These are phyloP conservation scores for Aechmea fasciata DNA, from an alignment of 176 grass and related monocot species.

Conservation along the genomic window DNA sequence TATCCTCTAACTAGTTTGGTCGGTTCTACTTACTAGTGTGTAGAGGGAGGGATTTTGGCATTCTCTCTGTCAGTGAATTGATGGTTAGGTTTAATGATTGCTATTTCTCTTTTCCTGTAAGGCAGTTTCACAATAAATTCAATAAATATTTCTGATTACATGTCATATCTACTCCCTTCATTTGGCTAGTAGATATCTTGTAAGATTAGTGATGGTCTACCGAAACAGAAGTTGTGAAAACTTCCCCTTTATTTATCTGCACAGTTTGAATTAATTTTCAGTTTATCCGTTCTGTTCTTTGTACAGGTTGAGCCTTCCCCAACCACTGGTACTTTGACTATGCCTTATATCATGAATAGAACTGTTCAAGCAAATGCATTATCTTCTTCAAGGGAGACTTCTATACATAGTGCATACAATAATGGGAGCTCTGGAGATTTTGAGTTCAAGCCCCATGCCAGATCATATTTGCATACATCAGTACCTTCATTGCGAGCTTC, in stretches of 20 bases:
- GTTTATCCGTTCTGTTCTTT: slow-evolving; percentile 11
- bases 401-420: slow-evolving; percentile 23
- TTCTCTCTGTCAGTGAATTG: neutral
- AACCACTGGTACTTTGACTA: slow-evolving; percentile 83
- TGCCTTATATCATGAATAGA: slow-evolving; percentile 62
- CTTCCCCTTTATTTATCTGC: too few species aligned
- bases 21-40: neutral
- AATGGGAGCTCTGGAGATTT: slow-evolving; percentile 53
- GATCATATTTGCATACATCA: slow-evolving; percentile 35
- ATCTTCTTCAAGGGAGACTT: slow-evolving; percentile 56
- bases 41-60: neutral
- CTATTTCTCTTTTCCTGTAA: neutral
- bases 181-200: neutral
- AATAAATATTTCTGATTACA: neutral
- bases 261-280: too few species aligned
- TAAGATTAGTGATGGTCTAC: too few species aligned
- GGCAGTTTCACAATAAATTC: neutral
- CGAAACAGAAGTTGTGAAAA: too few species aligned
- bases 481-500: slow-evolving; percentile 17
- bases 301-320: slow-evolving; percentile 96
- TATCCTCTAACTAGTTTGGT: neutral
- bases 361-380: slow-evolving; percentile 27
- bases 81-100: neutral
- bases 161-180: neutral
- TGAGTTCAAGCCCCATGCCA: slow-evolving; percentile 64